Conservation (phyloP, 495 filamentous ascomycete genomes). For the Penicillium bialowiezense region DNA sequence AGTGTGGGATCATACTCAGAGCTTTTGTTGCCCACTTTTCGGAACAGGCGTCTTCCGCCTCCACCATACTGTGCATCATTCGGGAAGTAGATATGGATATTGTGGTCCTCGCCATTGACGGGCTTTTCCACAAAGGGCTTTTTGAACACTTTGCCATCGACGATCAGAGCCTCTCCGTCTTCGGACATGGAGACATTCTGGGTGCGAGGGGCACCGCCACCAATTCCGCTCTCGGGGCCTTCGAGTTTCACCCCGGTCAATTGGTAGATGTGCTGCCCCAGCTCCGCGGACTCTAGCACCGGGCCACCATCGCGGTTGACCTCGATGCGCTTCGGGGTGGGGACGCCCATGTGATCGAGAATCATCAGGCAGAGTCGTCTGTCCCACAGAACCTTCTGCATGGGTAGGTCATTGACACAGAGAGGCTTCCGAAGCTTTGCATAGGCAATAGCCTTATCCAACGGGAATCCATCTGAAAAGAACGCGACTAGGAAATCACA, state of each 20-base stretch:
- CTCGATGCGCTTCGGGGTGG: constrained; percentile 85
- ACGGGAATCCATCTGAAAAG: constrained; percentile 93
- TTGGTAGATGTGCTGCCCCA: constrained; percentile 73
- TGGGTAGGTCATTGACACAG: constrained; percentile 94
- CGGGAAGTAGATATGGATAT: constrained; percentile 96
- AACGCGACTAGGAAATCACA: constrained; percentile 96
- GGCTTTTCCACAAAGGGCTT: constrained; percentile 99
- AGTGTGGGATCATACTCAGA: constrained; percentile 84
- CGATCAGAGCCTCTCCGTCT: constrained; percentile 79
- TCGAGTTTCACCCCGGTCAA: constrained; percentile 77
- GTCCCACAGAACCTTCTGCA: constrained; percentile 99
- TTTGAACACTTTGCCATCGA: constrained; percentile 75
- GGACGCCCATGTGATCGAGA: constrained; percentile 82
- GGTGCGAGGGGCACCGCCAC: constrained; percentile 53
- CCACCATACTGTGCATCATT: constrained; percentile 70
- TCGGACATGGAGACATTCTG: constrained; percentile 79
- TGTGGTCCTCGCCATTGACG: constrained; percentile 97
- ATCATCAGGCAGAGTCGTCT: constrained; percentile 83
- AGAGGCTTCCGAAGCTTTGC: constrained; percentile 88
- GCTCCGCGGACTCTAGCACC: constrained; percentile 65
- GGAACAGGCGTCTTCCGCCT: constrained; percentile 87
- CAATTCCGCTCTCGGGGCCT: constrained; percentile 70
- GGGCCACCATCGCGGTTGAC: constrained; percentile 94
- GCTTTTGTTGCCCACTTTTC: constrained; percentile 97
- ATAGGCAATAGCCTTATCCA: constrained; percentile 97